Evolutionary conservation across 768 basidiomycete genomes (phyloP).

Genomic region (Phlegmacium glaucopus): DNA sequence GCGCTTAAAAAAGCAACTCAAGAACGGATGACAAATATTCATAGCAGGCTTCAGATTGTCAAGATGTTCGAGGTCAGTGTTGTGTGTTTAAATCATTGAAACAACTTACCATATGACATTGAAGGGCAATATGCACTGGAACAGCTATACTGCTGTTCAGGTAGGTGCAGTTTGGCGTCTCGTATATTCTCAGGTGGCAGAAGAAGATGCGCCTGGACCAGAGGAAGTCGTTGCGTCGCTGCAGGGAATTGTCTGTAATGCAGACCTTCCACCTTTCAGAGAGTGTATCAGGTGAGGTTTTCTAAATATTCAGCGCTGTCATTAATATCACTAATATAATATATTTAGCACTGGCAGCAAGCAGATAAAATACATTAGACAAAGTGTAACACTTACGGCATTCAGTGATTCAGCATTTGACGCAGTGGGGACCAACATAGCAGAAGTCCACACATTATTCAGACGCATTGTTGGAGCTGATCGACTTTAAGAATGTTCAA

Average conservation of each 20-base stretch:
- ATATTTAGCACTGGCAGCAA: not conserved
- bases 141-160: no score
- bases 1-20: no score
- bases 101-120: no score
- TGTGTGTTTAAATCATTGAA: no score
- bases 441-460: conserved; percentile 1
- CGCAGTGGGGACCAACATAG: not conserved
- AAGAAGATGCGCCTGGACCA: not conserved
- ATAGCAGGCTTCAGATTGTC: no score
- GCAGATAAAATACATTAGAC: not conserved
- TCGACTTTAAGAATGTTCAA: not conserved
- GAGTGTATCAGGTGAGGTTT: not conserved
- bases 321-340: not conserved
- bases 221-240: not conserved
- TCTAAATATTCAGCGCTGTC: not conserved
- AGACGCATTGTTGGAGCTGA: conserved; percentile 1
- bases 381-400: conserved; percentile 5
- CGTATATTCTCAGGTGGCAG: no score
- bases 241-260: conserved; percentile 4
- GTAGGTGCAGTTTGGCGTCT: no score
- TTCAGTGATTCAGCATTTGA: not conserved
- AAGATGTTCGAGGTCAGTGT: no score
- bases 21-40: no score
- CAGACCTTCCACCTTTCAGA: conserved; percentile 4
- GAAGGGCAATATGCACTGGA: no score